These are phyloP conservation scores for Panicum hallii DNA, from an alignment of 202 grass and related monocot genomes.

Conservation along the genomic window DNA sequence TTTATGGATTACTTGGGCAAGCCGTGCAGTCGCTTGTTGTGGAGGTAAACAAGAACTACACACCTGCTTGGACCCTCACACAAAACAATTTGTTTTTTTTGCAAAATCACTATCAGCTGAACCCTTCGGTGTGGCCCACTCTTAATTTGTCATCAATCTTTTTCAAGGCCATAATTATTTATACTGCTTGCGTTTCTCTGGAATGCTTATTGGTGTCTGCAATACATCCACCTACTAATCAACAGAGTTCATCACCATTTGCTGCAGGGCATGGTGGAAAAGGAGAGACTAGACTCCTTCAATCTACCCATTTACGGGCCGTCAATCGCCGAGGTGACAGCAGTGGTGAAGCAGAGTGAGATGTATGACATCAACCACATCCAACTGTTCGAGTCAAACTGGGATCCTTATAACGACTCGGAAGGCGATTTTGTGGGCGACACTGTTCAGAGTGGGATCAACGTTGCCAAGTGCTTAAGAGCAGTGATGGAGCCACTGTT, in stretches of 20 bases:
- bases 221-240: background rate
- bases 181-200: too few relatives aligned
- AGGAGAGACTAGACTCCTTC: slow-evolving; percentile 31
- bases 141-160: too few relatives aligned
- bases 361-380: slow-evolving; percentile 22
- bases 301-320: slow-evolving; percentile 47
- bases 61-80: background rate
- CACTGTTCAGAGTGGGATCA: background rate
- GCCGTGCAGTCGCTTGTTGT: background rate
- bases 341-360: background rate
- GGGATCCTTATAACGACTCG: slow-evolving; percentile 37
- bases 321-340: slow-evolving; percentile 41
- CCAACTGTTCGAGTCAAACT: slow-evolving; percentile 34
- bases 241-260: background rate
- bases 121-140: too few relatives aligned
- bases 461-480: slow-evolving; percentile 15
- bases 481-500: slow-evolving; percentile 42
- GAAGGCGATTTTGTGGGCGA: background rate
- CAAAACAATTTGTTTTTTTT: background rate
- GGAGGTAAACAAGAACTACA: slow-evolving; percentile 10
- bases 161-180: too few relatives aligned
- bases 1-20: slow-evolving; percentile 20
- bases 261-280: slow-evolving; percentile 9
- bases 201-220: too few relatives aligned
- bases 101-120: background rate